A percentile compares a stretch with the other conserved stretches of the same genome.
These are phyloP conservation scores for Conticribra weissflogii DNA, from an alignment of 108 stramenopile species.

Conservation along the genomic window DNA sequence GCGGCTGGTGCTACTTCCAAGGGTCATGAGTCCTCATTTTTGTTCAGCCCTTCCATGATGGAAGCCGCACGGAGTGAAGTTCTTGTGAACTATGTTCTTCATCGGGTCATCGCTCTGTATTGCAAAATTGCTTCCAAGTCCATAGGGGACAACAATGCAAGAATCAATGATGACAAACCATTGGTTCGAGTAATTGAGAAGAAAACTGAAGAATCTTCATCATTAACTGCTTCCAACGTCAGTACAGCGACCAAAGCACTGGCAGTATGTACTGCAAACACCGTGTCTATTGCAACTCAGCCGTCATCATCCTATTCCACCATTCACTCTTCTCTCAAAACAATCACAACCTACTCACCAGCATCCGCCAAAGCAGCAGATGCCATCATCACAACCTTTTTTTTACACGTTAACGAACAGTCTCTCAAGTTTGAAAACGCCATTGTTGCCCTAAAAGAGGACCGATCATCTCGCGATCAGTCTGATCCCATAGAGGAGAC, in stretches of 20 bases:
- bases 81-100: slow-evolving; percentile 58
- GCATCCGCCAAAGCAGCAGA: slow-evolving; percentile 38
- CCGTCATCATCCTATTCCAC: slow-evolving; percentile 14
- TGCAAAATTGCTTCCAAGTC: slow-evolving; percentile 48
- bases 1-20: slow-evolving; percentile 47
- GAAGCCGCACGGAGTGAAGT: slow-evolving; percentile 56
- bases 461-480: slow-evolving; percentile 41
- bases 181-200: slow-evolving; percentile 47
- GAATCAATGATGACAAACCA: slow-evolving; percentile 16
- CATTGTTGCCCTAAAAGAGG: slow-evolving; percentile 35
- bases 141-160: slow-evolving; percentile 28
- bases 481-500: slow-evolving; percentile 41
- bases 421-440: slow-evolving; percentile 41
- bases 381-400: slow-evolving; percentile 56
- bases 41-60: slow-evolving; percentile 47
- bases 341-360: slow-evolving; percentile 56
- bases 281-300: slow-evolving; percentile 18
- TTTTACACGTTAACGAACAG: slow-evolving; percentile 57
- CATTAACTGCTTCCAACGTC: too few relatives aligned
- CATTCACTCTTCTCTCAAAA: slow-evolving; percentile 46
- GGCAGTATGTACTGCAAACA: slow-evolving; percentile 65
- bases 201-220: slow-evolving; percentile 19
- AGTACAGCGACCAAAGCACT: slow-evolving; percentile 53
- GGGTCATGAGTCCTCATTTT: slow-evolving; percentile 56
- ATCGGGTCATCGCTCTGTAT: slow-evolving; percentile 65